phyloP scores from a whole-genome alignment of 768 basidiomycete species.

The Trametes coccinea region DNA sequence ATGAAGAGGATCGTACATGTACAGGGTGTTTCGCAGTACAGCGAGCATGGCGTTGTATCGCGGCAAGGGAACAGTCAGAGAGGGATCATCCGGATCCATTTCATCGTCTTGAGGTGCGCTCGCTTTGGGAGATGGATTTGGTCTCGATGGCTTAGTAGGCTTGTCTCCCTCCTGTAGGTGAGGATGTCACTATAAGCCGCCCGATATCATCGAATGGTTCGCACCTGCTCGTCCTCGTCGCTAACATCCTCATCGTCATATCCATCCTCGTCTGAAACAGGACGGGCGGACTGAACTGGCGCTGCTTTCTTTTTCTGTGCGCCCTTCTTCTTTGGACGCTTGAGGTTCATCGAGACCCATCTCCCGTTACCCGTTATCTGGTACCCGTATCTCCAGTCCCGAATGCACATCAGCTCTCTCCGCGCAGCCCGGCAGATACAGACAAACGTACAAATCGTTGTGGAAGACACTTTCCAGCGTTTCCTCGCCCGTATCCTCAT shows the following conservation, averaged over 20 bases:
- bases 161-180: not conserved
- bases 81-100: constrained; percentile 63
- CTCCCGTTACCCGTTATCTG: constrained; percentile 70
- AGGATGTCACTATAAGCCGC: not conserved
- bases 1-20: constrained; percentile 57
- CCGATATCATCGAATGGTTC: not conserved
- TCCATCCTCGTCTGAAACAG: constrained; percentile 23
- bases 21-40: constrained; percentile 79
- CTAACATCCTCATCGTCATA: constrained; percentile 25
- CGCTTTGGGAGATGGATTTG: not conserved
- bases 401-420: not conserved
- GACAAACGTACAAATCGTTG: constrained; percentile 70
- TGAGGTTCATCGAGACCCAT: constrained; percentile 78
- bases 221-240: constrained; percentile 22
- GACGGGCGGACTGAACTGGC: constrained; percentile 13
- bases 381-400: constrained; percentile 65
- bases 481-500: constrained; percentile 86
- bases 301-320: constrained; percentile 45
- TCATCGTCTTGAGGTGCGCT: constrained; percentile 33
- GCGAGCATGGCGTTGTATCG: constrained; percentile 91
- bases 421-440: not conserved
- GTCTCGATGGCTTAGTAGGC: not conserved
- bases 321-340: constrained; percentile 57
- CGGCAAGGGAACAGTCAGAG: constrained; percentile 55
- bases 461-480: constrained; percentile 82